These are phyloP conservation scores for Xerocomellus chrysenteron DNA, from an alignment of 768 basidiomycete genomes.

Conservation along the genomic window DNA sequence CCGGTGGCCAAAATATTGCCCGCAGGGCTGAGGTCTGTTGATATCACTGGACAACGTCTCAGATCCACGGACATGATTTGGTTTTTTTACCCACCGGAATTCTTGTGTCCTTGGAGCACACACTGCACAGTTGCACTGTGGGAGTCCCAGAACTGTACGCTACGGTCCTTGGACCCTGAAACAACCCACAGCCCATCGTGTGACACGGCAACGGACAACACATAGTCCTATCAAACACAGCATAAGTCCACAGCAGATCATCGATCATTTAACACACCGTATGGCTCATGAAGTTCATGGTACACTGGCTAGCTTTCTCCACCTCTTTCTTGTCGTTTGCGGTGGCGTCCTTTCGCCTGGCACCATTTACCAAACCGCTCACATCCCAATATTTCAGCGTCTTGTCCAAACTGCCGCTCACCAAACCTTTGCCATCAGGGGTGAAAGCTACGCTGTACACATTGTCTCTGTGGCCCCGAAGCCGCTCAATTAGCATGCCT, in stretches of 20 bases:
- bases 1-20: slow-evolving; percentile 67
- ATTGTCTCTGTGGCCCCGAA: slow-evolving; percentile 78
- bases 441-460: slow-evolving; percentile 93
- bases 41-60: slow-evolving; percentile 50
- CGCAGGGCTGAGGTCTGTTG: slow-evolving; percentile 64
- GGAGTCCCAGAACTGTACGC: slow-evolving; percentile 93
- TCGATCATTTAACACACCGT: slow-evolving; percentile 49
- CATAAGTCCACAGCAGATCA: background rate
- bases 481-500: slow-evolving; percentile 64
- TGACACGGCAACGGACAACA: slow-evolving; percentile 75
- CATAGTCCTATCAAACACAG: slow-evolving; percentile 53
- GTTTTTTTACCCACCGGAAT: slow-evolving; percentile 50
- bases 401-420: slow-evolving; percentile 90
- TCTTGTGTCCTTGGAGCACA: slow-evolving; percentile 82
- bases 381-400: slow-evolving; percentile 89
- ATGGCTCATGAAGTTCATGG: slow-evolving; percentile 87
- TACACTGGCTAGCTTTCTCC: slow-evolving; percentile 57
- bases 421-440: slow-evolving; percentile 83
- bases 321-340: slow-evolving; percentile 49
- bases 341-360: slow-evolving; percentile 34
- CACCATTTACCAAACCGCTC: slow-evolving; percentile 31
- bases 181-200: slow-evolving; percentile 95
- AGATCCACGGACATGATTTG: slow-evolving; percentile 4
- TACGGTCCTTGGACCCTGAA: slow-evolving; percentile 93
- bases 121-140: slow-evolving; percentile 78